phyloP scores from a whole-genome alignment of 2,329 filamentous ascomycete species.

The Thielaviopsis musarum region DNA sequence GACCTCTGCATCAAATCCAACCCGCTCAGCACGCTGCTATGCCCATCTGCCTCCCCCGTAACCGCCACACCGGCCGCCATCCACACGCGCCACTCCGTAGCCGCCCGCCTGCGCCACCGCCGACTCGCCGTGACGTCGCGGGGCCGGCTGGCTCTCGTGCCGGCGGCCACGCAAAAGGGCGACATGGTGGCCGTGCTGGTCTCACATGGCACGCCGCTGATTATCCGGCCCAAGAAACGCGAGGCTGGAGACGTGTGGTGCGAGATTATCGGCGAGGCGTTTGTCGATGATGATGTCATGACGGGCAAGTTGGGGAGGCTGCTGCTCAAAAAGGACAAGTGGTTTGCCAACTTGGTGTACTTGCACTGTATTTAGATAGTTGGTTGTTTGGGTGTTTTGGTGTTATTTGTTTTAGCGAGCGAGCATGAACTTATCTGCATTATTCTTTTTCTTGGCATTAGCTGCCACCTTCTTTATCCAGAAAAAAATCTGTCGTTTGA shows the following conservation, averaged over 20 bases:
- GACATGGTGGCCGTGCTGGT: slow-evolving; percentile 6
- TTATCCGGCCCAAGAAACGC: slow-evolving; percentile 3
- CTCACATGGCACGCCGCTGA: slow-evolving; percentile 8
- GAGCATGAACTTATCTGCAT: background rate
- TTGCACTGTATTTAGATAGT: slow-evolving; percentile 7
- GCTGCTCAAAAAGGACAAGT: slow-evolving; percentile 9
- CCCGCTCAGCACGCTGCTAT: slow-evolving; percentile 4
- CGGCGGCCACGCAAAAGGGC: slow-evolving; percentile 10
- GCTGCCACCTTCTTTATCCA: background rate
- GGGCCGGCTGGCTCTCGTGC: slow-evolving; percentile 8
- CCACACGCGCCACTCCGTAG: background rate
- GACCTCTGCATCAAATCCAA: slow-evolving; percentile 4
- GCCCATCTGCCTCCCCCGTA: background rate
- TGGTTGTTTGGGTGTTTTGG: too few relatives aligned
- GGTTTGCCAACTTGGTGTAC: slow-evolving; percentile 6
- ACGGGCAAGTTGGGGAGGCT: slow-evolving; percentile 2
- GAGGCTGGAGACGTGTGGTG: slow-evolving; percentile 8
- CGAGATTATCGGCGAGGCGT: slow-evolving; percentile 11
- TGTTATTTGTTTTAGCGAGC: background rate
- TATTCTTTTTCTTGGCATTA: background rate
- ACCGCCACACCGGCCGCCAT: slow-evolving; percentile 3
- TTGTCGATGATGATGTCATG: slow-evolving; percentile 11
- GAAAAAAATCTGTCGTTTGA: background rate
- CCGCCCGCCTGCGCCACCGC: slow-evolving; percentile 1
- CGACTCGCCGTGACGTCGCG: slow-evolving; percentile 6